phyloP scores from a whole-genome alignment of 2,329 filamentous ascomycete genomes.

The Fusarium scirpi region DNA sequence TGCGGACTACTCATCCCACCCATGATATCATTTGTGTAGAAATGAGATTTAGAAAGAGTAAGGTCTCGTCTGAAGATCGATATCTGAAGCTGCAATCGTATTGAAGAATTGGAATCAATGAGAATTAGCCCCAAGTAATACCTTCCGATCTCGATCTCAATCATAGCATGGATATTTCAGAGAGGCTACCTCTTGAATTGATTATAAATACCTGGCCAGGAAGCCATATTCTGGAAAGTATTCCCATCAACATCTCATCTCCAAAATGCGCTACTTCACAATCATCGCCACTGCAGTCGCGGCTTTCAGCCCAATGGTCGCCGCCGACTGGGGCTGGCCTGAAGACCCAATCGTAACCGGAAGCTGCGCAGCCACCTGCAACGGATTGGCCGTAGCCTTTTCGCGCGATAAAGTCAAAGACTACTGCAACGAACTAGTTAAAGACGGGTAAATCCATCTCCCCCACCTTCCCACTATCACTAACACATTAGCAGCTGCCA shows the following conservation, averaged over 20 bases:
- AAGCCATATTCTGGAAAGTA: neutral
- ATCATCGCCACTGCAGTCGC: neutral
- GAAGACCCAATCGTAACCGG: neutral
- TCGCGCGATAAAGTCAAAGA: neutral
- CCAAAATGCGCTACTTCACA: neutral
- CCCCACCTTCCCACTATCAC: too few relatives aligned
- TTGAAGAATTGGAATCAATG: fast-evolving
- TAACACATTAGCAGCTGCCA: neutral
- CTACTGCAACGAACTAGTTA: neutral
- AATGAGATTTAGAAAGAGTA: fast-evolving
- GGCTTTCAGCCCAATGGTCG: neutral
- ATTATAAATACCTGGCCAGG: neutral
- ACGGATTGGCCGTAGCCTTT: neutral
- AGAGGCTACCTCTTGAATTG: fast-evolving
- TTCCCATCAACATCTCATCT: neutral
- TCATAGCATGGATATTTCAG: neutral
- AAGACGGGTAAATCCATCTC: neutral
- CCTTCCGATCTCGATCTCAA: neutral
- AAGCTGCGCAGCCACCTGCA: neutral
- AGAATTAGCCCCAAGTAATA: fast-evolving
- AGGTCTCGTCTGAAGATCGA: neutral
- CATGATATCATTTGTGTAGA: neutral
- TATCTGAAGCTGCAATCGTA: too few relatives aligned
- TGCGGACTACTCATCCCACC: neutral
- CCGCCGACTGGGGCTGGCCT: neutral